Evolutionary conservation across 2,329 filamentous ascomycete genomes (phyloP).

Genomic region (Dothidotthia symphoricarpi): DNA sequence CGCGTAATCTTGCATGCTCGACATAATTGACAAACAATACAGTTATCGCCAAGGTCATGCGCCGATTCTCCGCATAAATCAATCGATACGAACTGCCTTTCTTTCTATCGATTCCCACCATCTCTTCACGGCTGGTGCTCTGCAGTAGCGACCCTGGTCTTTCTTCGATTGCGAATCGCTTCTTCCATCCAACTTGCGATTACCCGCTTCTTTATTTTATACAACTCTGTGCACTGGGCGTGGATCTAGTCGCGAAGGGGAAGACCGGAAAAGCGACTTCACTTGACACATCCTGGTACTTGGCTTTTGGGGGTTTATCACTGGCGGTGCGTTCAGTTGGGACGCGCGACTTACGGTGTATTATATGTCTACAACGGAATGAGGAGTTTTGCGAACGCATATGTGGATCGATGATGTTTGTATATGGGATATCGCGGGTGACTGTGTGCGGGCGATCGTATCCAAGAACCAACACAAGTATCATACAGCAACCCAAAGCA

Average conservation of each 20-base stretch:
- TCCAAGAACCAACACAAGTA: too few relatives aligned
- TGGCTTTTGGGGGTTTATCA: slow-evolving; percentile 7
- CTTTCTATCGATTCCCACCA: slow-evolving; percentile 10
- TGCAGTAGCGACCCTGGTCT: slow-evolving; percentile 17
- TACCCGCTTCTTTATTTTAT: slow-evolving; percentile 8
- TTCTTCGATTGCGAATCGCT: not conserved
- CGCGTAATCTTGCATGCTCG: not conserved
- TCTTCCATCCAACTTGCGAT: slow-evolving; percentile 3
- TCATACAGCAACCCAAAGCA: too few relatives aligned
- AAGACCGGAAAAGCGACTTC: slow-evolving; percentile 28
- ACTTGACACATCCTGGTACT: slow-evolving; percentile 14
- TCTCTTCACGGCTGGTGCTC: slow-evolving; percentile 16
- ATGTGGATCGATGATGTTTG: not conserved
- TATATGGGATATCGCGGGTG: too few relatives aligned
- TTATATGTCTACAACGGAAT: slow-evolving; percentile 33
- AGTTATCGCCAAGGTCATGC: slow-evolving; percentile 96
- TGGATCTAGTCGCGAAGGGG: slow-evolving; percentile 5
- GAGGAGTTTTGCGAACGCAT: slow-evolving; percentile 14
- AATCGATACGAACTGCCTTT: slow-evolving; percentile 1
- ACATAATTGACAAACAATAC: slow-evolving; percentile 16
- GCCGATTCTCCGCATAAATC: slow-evolving; percentile 68
- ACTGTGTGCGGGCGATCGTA: too few relatives aligned
- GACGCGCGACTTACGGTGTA: slow-evolving; percentile 31
- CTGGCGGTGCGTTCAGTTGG: slow-evolving; percentile 8
- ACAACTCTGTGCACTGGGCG: not conserved